Evolutionary conservation across 331 rosid genomes (phyloP).

Genomic region (Saraca asoca): DNA sequence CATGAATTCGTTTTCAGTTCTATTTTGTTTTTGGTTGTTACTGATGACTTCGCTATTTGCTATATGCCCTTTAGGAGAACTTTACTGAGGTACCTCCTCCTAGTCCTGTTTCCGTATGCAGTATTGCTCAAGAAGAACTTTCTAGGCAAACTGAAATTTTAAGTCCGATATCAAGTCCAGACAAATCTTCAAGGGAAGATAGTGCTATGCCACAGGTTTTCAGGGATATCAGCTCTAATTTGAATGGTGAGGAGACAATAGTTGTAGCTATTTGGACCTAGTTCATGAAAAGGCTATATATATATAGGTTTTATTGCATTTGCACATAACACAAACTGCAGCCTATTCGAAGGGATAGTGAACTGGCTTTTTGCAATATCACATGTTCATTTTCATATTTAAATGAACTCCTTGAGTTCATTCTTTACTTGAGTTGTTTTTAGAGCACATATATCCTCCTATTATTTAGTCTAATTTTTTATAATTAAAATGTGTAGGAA

Average conservation of each 20-base stretch:
- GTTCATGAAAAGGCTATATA: conserved; percentile 20
- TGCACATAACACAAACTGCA: conserved; percentile 1
- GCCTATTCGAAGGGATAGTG: conserved; percentile 13
- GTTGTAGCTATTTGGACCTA: conserved; percentile 28
- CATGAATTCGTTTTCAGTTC: conserved; percentile 25
- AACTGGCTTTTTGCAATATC: conserved; percentile 28
- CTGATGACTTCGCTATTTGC: conserved; percentile 29
- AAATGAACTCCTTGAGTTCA: too few relatives aligned
- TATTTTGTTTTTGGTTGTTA: conserved; percentile 31
- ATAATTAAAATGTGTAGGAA: neutral
- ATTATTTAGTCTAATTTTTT: conserved; percentile 15
- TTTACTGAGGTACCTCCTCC: conserved; percentile 99
- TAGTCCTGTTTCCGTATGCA: conserved; percentile 95
- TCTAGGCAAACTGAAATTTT: conserved; percentile 70
- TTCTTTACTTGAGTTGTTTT: too few relatives aligned
- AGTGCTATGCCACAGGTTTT: conserved; percentile 61
- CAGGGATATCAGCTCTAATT: conserved; percentile 81
- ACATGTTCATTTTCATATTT: conserved; percentile 20
- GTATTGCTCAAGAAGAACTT: conserved; percentile 85
- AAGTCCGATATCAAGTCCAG: conserved; percentile 83
- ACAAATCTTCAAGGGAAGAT: conserved; percentile 69
- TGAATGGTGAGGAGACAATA: conserved; percentile 57
- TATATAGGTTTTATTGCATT: conserved; percentile 21
- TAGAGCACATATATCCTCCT: neutral
- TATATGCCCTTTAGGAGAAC: conserved; percentile 62